Base-by-base conservation (phyloP, 371 early-diverging fungal genomes). In the Zychaea mexicana region DNA sequence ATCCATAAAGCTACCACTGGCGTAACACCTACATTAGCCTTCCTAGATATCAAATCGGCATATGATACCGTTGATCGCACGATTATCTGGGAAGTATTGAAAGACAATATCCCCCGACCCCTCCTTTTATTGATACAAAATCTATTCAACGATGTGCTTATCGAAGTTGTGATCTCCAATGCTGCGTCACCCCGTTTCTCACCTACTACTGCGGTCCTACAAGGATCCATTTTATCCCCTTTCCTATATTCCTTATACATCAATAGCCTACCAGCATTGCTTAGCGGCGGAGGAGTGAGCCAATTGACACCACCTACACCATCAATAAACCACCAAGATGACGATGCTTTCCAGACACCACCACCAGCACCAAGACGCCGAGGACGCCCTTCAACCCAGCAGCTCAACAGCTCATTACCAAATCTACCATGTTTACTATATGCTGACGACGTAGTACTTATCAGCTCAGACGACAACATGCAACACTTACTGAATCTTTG, bases 401-500 rank as follows among this genome's bases (percentile, higher is more conserved):
- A 33, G 33, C 33, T 8, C 33, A 33, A 5, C 33, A 33, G 12
- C 33, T 8, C 33, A 33, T 5, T 33, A 33, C 33, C 33, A 5
- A 33, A 33, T 8, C 5, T 33, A 33, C 5, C 69, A 26, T 65
- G 49, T 19, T 53, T 70, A 0, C 61, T 69, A 2, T 73, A 65
- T 60, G 73, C 73, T 3, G 76, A 76, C 47, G 77, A 72, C 62
- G 70, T 77, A 1, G 72, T 63, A 15, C 32, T 73, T 21, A 59
- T 77, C 42, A 70, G 67, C 57, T 2, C 27, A 53, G n/a, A n/a
- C 0, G 13, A 36, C n/a, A 52, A 58, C 9, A 63, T 73, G 0
- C 64, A 57, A 6, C 6, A 1, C 2, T 64, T 77, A 64, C 62
- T 71, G 17, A 30, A 52, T 13, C 27, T 55, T 0, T 68, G 63